Percentiles rank a stretch among this genome's conserved stretches.
These are phyloP conservation scores for Termitomyces sp. DNA, from an alignment of 768 basidiomycete species.

Conservation along the genomic window DNA sequence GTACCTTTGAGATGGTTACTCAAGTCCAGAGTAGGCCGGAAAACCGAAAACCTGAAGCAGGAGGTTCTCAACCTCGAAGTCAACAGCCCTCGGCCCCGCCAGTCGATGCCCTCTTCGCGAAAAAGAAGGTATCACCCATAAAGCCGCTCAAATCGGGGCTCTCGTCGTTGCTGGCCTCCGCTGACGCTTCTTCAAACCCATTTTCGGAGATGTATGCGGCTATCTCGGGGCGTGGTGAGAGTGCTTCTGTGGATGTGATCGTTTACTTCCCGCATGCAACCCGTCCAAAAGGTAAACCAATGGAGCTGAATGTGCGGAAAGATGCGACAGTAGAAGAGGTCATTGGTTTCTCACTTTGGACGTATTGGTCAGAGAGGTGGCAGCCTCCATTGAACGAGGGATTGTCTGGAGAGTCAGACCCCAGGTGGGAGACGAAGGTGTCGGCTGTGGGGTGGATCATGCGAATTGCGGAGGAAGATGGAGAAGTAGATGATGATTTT, in stretches of 20 bases:
- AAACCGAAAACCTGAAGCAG: constrained; percentile 16
- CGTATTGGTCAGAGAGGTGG: constrained; percentile 90
- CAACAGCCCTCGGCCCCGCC: constrained; percentile 15
- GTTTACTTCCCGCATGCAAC: constrained; percentile 85
- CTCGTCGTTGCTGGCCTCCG: constrained; percentile 69
- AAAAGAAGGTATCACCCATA: constrained; percentile 42
- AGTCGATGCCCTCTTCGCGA: constrained; percentile 43
- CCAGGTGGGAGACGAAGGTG: constrained; percentile 52
- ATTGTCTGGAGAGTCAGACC: constrained; percentile 55
- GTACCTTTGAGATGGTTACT: constrained; percentile 56
- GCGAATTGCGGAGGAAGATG: constrained; percentile 93
- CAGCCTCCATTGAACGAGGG: constrained; percentile 74
- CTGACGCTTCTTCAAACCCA: constrained; percentile 70
- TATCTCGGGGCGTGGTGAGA: constrained; percentile 73
- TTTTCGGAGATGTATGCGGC: constrained; percentile 86
- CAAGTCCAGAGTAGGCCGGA: constrained; percentile 27
- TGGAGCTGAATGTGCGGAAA: constrained; percentile 74
- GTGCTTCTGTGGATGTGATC: constrained; percentile 59
- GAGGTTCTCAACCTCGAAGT: constrained; percentile 10
- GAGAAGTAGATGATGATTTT: constrained; percentile 98
- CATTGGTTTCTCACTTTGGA: constrained; percentile 88
- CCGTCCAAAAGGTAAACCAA: constrained; percentile 54
- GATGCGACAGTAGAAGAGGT: constrained; percentile 96
- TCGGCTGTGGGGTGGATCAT: constrained; percentile 89
- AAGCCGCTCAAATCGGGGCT: constrained; percentile 58